These are phyloP conservation scores for Xylariaceae sp. DNA, from an alignment of 2,329 filamentous ascomycete genomes.

Conservation along the genomic window DNA sequence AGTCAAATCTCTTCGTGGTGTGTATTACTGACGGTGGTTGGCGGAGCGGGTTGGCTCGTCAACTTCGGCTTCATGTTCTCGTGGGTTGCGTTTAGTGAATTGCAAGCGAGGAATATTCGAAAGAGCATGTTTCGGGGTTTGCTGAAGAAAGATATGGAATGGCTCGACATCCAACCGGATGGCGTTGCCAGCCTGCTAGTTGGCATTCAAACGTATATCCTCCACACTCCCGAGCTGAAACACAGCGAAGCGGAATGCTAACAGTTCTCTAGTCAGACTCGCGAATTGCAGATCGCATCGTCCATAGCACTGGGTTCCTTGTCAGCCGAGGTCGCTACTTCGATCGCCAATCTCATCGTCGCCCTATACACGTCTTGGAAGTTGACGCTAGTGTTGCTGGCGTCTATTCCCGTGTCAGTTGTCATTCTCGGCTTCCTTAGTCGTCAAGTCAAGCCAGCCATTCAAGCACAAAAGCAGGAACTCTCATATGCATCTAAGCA, in stretches of 20 bases:
- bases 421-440: constrained; percentile 58
- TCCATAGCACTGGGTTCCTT: constrained; percentile 75
- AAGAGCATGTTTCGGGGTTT: constrained; percentile 62
- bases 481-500: constrained; percentile 69
- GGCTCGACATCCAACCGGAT: constrained; percentile 72
- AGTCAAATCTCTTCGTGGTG: constrained; percentile 56
- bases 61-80: constrained; percentile 62
- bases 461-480: constrained; percentile 64
- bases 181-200: constrained; percentile 70
- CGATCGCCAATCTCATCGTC: constrained; percentile 61
- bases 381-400: constrained; percentile 73
- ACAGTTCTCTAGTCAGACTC: constrained; percentile 60
- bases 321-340: constrained; percentile 60
- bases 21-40: constrained; percentile 59
- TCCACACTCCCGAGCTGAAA: background rate
- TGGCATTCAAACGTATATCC: constrained; percentile 66
- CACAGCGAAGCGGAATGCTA: constrained; percentile 19
- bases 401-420: constrained; percentile 65
- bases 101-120: constrained; percentile 67
- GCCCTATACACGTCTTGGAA: constrained; percentile 81
- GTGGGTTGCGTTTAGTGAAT: constrained; percentile 77
- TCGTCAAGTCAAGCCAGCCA: constrained; percentile 57
- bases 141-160: constrained; percentile 68
- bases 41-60: constrained; percentile 60
- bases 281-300: constrained; percentile 74